Evolutionary conservation across 1,284 basidiomycete genomes (phyloP).

Genomic region (Rhodotorula sp.): DNA sequence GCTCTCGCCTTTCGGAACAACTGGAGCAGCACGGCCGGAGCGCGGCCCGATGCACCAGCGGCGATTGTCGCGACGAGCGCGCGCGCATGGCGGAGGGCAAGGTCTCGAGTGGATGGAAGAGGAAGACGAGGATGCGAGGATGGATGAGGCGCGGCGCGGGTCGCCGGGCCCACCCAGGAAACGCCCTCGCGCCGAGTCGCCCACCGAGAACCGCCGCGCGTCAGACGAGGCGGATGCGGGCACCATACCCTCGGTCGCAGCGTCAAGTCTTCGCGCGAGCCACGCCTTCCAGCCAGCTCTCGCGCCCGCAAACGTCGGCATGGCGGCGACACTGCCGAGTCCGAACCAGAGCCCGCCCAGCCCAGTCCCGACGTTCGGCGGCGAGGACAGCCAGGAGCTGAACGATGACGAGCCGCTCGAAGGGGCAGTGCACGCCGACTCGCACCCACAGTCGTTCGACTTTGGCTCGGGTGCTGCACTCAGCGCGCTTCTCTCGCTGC

Average conservation of each 20-base stretch:
- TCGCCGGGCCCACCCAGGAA: constrained; percentile 39
- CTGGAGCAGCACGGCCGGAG: not conserved
- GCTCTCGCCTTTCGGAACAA: not conserved
- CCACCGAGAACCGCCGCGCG: not conserved
- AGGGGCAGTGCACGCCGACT: no score
- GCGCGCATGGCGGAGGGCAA: not conserved
- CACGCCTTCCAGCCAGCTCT: not conserved
- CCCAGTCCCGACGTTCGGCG: constrained; percentile 32
- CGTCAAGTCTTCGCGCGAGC: not conserved
- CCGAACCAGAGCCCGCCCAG: constrained; percentile 40
- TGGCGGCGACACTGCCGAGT: constrained; percentile 20
- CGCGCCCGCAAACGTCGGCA: not conserved
- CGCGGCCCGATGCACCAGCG: constrained; percentile 16
- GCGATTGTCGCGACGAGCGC: not conserved
- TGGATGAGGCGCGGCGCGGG: not conserved
- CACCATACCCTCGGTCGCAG: not conserved
- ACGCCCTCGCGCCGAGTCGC: constrained; percentile 26
- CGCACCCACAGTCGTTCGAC: constrained; percentile 24
- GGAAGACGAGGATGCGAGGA: not conserved
- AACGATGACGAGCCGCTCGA: constrained; percentile 4
- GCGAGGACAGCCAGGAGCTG: constrained; percentile 27
- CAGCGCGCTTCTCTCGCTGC: constrained; percentile 74
- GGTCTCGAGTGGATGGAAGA: constrained; percentile 1
- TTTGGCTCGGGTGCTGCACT: constrained; percentile 49
- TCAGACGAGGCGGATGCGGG: not conserved